Base-by-base conservation (phyloP, 2,329 filamentous ascomycete species). In the Talaromyces rugulosus region DNA sequence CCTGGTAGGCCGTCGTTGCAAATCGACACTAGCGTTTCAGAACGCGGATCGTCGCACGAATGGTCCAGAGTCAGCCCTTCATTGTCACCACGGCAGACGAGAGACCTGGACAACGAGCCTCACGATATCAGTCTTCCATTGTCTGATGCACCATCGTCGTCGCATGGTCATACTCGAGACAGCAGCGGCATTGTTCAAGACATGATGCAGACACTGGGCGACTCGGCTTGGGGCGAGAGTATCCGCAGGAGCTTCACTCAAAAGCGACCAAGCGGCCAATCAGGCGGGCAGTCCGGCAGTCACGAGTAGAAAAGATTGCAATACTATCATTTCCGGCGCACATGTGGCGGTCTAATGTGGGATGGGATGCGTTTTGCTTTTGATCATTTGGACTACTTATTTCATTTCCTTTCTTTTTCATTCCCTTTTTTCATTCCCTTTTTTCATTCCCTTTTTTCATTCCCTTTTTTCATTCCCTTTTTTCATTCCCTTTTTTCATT, bases 171-270 rank as follows among this genome's bases (percentile, higher is more conserved):
- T 82, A 71, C 85, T 68, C 80, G 88, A 51, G 84, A 87, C 28
- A 86, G 84, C 60, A 92, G 89, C 74, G 82, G 83, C 5, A 88
- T 93, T 62, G 91, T 89, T 56, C 85, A 88, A 55, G 89, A 92
- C 69, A 90, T 96, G 67, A 86, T 93, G 74, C 87, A 92, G 67
- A 90, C 95, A 72, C 83, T 98, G 60, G 91, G 95, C 70, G 90
- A 94, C 70, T 95, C 91, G 18, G 89, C 90, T 16, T 98, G 94
- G 94, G 91, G 94, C 58, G 91, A 96, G 77, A 96, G 91, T 80
- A 92, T 97, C 66, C 84, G 92, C 66, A 85, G 92, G 65, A 96
- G 92, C 78, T 92, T 95, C 68, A 96, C 92, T 59, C 84, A 81
- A 70, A 82, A 81, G 69, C 80, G 85, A 65, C 44, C 44, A 40